Evolutionary conservation across 208 protist species (phyloP).

Genomic region (Trichomonas gallinae): DNA sequence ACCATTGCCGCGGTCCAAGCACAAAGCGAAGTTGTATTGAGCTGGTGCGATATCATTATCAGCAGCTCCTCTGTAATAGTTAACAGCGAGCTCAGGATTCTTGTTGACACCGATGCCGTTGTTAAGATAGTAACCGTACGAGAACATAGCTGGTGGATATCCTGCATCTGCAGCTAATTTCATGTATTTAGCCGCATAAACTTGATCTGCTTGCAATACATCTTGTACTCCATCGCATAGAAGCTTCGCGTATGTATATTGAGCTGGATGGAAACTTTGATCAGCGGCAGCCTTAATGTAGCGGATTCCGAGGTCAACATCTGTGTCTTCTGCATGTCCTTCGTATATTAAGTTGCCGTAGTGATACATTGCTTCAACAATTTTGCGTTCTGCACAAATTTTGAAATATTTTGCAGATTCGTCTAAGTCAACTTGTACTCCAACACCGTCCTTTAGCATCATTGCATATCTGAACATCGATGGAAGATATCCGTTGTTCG

Average conservation of each 20-base stretch:
- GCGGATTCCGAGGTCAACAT: not conserved
- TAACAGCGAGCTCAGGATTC: not conserved
- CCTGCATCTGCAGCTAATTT: not conserved
- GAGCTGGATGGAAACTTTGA: not conserved
- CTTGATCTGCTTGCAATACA: not conserved
- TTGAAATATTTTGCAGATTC: not conserved
- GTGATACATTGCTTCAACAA: not conserved
- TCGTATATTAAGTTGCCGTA: not conserved
- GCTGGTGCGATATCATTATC: not conserved
- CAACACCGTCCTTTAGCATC: not conserved
- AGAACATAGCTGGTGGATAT: not conserved
- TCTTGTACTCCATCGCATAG: not conserved
- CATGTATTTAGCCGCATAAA: not conserved
- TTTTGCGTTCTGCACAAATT: not conserved
- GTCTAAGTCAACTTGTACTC: not conserved
- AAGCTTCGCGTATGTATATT: not conserved
- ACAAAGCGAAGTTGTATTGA: not conserved
- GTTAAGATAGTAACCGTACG: not conserved
- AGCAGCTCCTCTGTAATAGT: not conserved
- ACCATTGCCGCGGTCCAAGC: not conserved
- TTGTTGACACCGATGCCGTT: not conserved
- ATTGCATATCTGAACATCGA: not conserved
- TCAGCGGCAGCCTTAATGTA: not conserved
- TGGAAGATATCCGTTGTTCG: not conserved
- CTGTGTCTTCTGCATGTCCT: not conserved